Base-by-base conservation (phyloP, 2,329 filamentous ascomycete genomes). In the Ophiostoma perfectum region DNA sequence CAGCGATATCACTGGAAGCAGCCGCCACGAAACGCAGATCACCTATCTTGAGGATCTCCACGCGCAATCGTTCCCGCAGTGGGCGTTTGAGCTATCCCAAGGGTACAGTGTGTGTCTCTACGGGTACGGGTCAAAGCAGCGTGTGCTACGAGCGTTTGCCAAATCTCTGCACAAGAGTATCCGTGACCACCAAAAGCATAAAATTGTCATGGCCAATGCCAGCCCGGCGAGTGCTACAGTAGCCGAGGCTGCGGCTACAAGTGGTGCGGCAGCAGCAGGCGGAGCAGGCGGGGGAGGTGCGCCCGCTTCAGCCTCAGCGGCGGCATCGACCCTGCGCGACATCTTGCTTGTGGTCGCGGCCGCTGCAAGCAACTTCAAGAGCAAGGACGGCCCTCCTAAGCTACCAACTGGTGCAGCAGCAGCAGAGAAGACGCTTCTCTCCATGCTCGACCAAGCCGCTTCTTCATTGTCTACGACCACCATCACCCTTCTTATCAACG, bases 31-130 rank as follows among this genome's bases (percentile, higher is more conserved):
- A 45, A 78, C 83, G 2, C 91, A 96, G 72, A 85, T 91, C 66
- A 82, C 85, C 18, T 90, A 90, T 72, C 81, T 99, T 39, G 83
- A 90, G 72, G 84, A 87, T 6, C 79, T 97, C 36, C 94, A 98
- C 76, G 82, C 87, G 62, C 87, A 90, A 70, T 92, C 90, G 0
- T 98, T 97, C 76, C 85, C 89, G 1, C 95, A 98, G 76, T 99
- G 95, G 95, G 80, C 85, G 0, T 97, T 98, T 76, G 95, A 99
- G 80, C 84, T 98, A 16, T 83, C 88, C 5, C 88, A 97, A 76
- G 88, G 88, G 36, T 98, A 97, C 81, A 93, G 91, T 74, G 82
- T 98, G 66, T 97, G 95, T 75, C 80, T 97, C 0, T 97, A 96
- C 76, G 95, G 95, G 42, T 96, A 92, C 76, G 95, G 95, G 0